Evolutionary conservation across 768 basidiomycete genomes (phyloP).

Genomic region (Boletus barrowsii): DNA sequence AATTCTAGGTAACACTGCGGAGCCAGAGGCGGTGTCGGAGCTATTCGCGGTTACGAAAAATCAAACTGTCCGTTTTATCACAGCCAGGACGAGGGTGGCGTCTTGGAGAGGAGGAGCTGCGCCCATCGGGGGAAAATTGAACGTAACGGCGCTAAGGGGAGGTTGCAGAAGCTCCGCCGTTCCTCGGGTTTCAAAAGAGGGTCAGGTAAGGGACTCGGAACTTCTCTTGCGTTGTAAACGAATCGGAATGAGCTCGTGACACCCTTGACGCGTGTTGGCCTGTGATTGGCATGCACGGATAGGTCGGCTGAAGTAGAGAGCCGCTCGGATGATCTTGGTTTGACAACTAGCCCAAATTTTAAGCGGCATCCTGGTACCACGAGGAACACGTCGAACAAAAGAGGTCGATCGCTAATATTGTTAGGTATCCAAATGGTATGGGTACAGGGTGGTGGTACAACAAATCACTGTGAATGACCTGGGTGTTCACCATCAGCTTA

Average conservation of each 20-base stretch:
- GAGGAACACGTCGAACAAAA: background rate
- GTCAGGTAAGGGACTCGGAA: background rate
- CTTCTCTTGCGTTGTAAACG: background rate
- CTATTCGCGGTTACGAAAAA: slow-evolving; percentile 4
- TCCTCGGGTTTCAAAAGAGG: background rate
- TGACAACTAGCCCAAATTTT: background rate
- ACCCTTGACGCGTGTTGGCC: background rate
- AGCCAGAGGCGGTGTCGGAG: slow-evolving; percentile 14
- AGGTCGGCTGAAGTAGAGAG: background rate
- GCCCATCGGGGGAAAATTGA: background rate
- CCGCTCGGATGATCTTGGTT: background rate
- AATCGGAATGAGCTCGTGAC: background rate
- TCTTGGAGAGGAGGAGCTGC: background rate
- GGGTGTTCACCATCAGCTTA: slow-evolving; percentile 6
- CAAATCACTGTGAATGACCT: slow-evolving; percentile 8
- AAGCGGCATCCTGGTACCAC: background rate
- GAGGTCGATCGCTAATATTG: background rate
- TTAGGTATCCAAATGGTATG: slow-evolving; percentile 3
- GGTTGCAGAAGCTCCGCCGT: background rate
- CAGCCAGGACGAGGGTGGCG: background rate
- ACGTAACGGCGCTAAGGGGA: background rate
- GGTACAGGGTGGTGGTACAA: slow-evolving; percentile 15
- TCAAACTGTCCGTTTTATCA: background rate
- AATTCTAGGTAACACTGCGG: slow-evolving; percentile 3
- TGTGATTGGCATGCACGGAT: background rate